Conservation (phyloP, 441 rosid species). For the Erysimum pusillum region DNA sequence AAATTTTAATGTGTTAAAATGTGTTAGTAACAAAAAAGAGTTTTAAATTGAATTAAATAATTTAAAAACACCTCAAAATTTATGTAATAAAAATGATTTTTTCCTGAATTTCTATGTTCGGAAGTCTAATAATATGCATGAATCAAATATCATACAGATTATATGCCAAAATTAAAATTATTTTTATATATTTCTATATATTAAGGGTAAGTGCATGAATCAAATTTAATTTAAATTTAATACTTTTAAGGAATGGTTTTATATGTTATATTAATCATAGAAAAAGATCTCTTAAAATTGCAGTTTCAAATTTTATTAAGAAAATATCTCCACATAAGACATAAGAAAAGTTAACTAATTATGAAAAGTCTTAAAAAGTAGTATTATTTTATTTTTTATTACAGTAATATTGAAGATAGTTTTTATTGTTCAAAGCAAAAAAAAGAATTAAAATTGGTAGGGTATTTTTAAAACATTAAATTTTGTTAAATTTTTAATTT, state of each 20-base stretch:
- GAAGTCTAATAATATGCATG: neutral
- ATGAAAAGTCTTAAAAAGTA: neutral
- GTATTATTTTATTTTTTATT: neutral
- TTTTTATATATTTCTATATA: neutral
- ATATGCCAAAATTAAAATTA: neutral
- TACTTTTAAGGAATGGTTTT: neutral
- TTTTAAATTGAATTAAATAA: neutral
- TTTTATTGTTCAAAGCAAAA: neutral
- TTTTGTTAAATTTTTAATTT: neutral
- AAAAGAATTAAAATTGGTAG: neutral
- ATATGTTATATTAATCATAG: neutral
- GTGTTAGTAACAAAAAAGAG: too few relatives aligned
- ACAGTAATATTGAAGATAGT: neutral
- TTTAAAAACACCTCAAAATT: neutral
- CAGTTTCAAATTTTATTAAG: too few relatives aligned
- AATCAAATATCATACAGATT: neutral
- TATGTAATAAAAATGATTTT: neutral
- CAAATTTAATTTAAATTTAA: neutral
- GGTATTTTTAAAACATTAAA: neutral
- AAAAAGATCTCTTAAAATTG: too few relatives aligned
- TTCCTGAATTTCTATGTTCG: neutral
- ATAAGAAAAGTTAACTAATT: neutral
- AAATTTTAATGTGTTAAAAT: neutral
- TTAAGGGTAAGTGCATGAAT: neutral
- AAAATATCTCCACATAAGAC: neutral